Percentiles rank a stretch among this genome's conserved stretches.
Conservation (phyloP, 1,139 yeast genomes). For the Debaryomyces psychrophilus region DNA sequence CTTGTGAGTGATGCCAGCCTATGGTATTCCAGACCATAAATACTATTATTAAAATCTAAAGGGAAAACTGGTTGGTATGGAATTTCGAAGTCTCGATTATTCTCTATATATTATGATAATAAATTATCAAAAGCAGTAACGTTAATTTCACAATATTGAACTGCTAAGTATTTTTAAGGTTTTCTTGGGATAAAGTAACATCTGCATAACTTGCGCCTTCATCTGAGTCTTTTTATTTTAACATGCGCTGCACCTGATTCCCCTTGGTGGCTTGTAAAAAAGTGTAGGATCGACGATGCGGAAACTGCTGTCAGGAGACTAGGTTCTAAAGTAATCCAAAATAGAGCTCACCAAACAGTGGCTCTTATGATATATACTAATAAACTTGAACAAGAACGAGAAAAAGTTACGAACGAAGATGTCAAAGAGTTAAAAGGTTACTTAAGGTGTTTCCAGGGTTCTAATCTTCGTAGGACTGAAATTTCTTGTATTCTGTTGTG, state of each 20-base stretch:
- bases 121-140: not conserved
- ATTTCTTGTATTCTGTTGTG: conserved; percentile 48
- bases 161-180: conserved; percentile 1
- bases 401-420: conserved; percentile 14
- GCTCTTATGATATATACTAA: conserved; percentile 46
- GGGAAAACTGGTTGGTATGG: conserved; percentile 7
- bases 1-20: conserved; percentile 4
- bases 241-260: conserved; percentile 45
- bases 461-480: conserved; percentile 59
- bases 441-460: conserved; percentile 53
- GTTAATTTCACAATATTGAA: not conserved
- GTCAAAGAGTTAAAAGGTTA: conserved; percentile 35
- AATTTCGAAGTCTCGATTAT: not conserved
- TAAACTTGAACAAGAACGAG: conserved; percentile 40
- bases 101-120: not conserved
- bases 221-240: conserved; percentile 36
- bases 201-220: no score
- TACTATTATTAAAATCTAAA: not conserved
- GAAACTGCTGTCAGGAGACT: conserved; percentile 37
- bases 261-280: conserved; percentile 48
- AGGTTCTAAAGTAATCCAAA: conserved; percentile 36
- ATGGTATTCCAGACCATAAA: conserved; percentile 4
- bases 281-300: conserved; percentile 38
- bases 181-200: no score
- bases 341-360: conserved; percentile 41